phyloP scores from a whole-genome alignment of 2,329 filamentous ascomycete genomes.

The Trichoderma atrobrunneum region DNA sequence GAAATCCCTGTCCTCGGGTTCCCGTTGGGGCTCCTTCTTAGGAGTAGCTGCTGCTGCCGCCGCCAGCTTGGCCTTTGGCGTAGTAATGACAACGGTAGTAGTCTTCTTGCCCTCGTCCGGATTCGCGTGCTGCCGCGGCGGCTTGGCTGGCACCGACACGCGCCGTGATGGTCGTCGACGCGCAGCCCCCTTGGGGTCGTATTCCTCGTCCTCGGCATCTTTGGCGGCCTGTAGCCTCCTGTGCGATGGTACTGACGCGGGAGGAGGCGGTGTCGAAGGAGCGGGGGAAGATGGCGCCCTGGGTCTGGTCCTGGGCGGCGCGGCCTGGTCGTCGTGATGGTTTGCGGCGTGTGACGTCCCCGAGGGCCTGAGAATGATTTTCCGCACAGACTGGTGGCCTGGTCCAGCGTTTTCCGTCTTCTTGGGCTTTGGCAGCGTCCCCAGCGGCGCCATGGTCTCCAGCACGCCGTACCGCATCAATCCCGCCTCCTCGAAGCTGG shows the following conservation, averaged over 20 bases:
- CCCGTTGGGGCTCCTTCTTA: conserved; percentile 22
- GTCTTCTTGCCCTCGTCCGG: conserved; percentile 14
- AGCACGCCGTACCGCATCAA: conserved; percentile 73
- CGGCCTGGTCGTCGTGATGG: conserved; percentile 20
- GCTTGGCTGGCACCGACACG: conserved; percentile 31
- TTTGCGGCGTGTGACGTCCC: conserved; percentile 29
- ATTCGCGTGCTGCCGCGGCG: conserved; percentile 22
- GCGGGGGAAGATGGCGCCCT: conserved; percentile 16
- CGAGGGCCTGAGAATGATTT: conserved; percentile 47
- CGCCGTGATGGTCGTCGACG: conserved; percentile 36
- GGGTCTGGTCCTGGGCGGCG: conserved; percentile 4
- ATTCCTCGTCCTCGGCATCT: conserved; percentile 43
- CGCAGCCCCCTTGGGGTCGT: conserved; percentile 38
- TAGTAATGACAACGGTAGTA: background rate
- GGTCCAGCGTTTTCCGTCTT: conserved; percentile 32
- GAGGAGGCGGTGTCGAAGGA: conserved; percentile 23
- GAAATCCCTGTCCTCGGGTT: conserved; percentile 41
- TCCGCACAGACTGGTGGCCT: conserved; percentile 34
- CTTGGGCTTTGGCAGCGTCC: conserved; percentile 63
- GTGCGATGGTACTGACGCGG: conserved; percentile 21
- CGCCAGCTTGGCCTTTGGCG: conserved; percentile 19
- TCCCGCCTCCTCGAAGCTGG: conserved; percentile 77
- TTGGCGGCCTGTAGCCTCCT: conserved; percentile 25
- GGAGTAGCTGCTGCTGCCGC: conserved; percentile 16
- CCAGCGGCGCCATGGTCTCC: conserved; percentile 80